Evolutionary conservation across 371 early-diverging fungal species (phyloP).

Genomic region (Zychaea mexicana): DNA sequence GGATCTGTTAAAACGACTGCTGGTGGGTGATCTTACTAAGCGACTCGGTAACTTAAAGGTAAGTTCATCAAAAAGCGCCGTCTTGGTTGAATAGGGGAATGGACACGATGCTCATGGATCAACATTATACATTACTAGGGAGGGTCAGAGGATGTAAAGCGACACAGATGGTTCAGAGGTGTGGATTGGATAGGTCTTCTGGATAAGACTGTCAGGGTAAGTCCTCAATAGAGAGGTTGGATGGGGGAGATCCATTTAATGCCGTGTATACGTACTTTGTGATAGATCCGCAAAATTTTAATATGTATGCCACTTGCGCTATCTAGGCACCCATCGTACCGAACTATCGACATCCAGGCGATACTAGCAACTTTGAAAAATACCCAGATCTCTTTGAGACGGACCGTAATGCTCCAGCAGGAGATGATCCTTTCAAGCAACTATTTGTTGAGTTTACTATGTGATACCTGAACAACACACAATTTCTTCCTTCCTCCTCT

Average conservation of each 20-base stretch:
- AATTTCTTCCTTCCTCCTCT: too few relatives aligned
- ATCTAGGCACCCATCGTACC: conserved; percentile 87
- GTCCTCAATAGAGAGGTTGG: neutral
- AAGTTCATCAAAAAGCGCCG: too few relatives aligned
- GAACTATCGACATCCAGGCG: conserved; percentile 84
- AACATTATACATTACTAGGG: conserved; percentile 36
- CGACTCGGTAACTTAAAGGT: conserved; percentile 92
- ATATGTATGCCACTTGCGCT: neutral
- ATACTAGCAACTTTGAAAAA: conserved; percentile 95
- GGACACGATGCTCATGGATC: too few relatives aligned
- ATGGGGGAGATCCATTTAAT: neutral
- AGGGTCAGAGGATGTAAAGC: conserved; percentile 75
- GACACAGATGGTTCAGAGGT: conserved; percentile 89
- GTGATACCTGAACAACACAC: neutral
- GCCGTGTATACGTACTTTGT: too few relatives aligned
- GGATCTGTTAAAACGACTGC: conserved; percentile 90
- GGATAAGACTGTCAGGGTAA: conserved; percentile 65
- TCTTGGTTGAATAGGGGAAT: too few relatives aligned
- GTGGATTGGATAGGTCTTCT: conserved; percentile 84
- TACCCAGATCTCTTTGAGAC: conserved; percentile 84
- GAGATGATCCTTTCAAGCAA: conserved; percentile 46
- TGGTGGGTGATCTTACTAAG: conserved; percentile 90
- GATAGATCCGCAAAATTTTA: too few relatives aligned
- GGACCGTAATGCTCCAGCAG: conserved; percentile 23
- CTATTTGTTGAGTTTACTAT: conserved; percentile 40